These are phyloP conservation scores for Aphanomyces astaci DNA, from an alignment of 352 stramenopile species.

Conservation along the genomic window DNA sequence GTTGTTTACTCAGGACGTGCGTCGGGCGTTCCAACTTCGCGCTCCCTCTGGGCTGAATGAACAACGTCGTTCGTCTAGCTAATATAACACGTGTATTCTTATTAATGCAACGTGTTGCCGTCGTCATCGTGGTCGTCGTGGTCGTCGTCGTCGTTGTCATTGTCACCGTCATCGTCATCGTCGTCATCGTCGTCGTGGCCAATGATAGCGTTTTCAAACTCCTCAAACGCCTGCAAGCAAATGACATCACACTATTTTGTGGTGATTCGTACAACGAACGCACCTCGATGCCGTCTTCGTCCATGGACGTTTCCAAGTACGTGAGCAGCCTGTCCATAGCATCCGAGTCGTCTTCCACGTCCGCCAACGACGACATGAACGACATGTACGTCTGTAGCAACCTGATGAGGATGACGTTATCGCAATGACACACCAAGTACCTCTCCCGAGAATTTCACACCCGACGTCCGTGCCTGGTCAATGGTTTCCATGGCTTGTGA, in stretches of 20 bases:
- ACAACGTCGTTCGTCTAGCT: too few relatives aligned
- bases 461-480: constrained; percentile 32
- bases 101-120: background rate
- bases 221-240: background rate
- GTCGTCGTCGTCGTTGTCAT: constrained; percentile 18
- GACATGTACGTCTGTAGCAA: constrained; percentile 41
- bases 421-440: constrained; percentile 31
- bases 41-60: too few relatives aligned
- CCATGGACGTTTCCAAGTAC: constrained; percentile 58
- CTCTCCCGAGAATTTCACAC: constrained; percentile 46
- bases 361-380: constrained; percentile 40
- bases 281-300: constrained; percentile 48
- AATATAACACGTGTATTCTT: background rate
- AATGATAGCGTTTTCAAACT: constrained; percentile 17
- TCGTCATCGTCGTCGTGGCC: constrained; percentile 13
- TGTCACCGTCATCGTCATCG: constrained; percentile 21
- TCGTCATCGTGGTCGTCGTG: constrained; percentile 19
- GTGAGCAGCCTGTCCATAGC: constrained; percentile 47
- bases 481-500: constrained; percentile 36
- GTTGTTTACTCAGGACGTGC: background rate
- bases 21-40: background rate
- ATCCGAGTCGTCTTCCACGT: constrained; percentile 41
- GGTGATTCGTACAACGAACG: background rate
- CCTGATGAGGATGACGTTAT: too few relatives aligned
- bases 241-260: background rate